Evolutionary conservation across 306 rosid genomes (phyloP), one percentile per base, ranked within the genome.

Genomic region (Lotus japonicus): DNA sequence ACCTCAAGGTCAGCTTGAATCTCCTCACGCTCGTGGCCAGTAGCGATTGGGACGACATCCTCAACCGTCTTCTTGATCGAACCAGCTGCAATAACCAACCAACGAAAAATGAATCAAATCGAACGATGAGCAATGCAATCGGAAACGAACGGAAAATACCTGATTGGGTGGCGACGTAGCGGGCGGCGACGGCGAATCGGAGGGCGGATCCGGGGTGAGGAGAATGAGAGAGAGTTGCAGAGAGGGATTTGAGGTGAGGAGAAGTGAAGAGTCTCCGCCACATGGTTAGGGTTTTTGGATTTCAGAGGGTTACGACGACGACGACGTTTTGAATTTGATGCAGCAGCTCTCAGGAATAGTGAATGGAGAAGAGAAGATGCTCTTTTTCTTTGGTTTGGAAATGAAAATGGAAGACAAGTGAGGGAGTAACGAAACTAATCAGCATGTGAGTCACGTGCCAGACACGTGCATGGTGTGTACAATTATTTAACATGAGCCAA

Each of bases 1-100:
- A 91, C 97, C 89, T 86, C 65, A 68, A 83, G 80, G n/a, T 83
- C 84, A 38, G 97, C 97, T 56, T 81, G 90, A 78, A 87, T 83
- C 90, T 94, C 97, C 86, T 94, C 96, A 7, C 88, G 97, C 86
- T 94, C 97, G 73, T 90, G 95, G 11, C 97, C 97, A 4, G 99
- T 94, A 6, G 96, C 99, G 60, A 94, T 94, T 11, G 99, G 97
- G 79, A 87, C 39, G 50, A 90, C 82, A 74, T 90, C 95, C 79
- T 90, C 97, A 44, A 88, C 87, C 81, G 77, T 94, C 84, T 77
- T 87, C 81, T 76, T 88, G 46, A 84, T 9, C 11, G 77, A 38
- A 68, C 51, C 70, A 68, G 70, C 83, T 58, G 15, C 80, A 18
- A n/a, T 57, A 60, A 31, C 26, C 18, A 79, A 4, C 3, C 9